phyloP scores from a whole-genome alignment of 768 basidiomycete genomes.

The Lentinula lateritia region DNA sequence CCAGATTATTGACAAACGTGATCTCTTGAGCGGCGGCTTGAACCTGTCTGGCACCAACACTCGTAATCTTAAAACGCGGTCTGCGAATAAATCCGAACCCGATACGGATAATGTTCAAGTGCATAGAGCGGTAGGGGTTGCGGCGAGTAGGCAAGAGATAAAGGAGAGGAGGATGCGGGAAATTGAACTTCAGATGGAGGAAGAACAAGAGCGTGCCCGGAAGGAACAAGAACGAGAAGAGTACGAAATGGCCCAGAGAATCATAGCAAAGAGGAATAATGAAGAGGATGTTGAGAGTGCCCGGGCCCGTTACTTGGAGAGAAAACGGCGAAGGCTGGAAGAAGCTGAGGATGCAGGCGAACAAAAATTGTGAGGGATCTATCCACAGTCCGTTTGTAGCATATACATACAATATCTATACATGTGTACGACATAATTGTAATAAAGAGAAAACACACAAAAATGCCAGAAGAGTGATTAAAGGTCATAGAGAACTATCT shows the following conservation, averaged over 20 bases:
- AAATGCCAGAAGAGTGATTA: background rate
- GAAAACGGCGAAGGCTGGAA: conserved; percentile 77
- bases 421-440: background rate
- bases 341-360: background rate
- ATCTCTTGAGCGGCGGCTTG: conserved; percentile 84
- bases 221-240: conserved; percentile 55
- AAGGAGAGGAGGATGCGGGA: conserved; percentile 78
- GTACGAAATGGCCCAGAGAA: conserved; percentile 58
- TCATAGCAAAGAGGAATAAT: conserved; percentile 70
- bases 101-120: conserved; percentile 30
- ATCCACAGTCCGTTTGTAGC: background rate
- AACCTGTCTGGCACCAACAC: conserved; percentile 86
- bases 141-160: conserved; percentile 76
- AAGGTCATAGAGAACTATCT: background rate
- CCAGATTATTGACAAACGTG: conserved; percentile 94
- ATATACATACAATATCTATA: conserved; percentile 1
- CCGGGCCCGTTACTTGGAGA: conserved; percentile 64
- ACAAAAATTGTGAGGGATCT: background rate
- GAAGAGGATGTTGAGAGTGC: conserved; percentile 71
- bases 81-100: conserved; percentile 16
- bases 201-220: conserved; percentile 58
- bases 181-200: conserved; percentile 73
- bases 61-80: conserved; percentile 52
- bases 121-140: conserved; percentile 80
- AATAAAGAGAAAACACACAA: background rate